Base-by-base conservation (phyloP, 2,329 filamentous ascomycete species). In the Neonectria ditissima region DNA sequence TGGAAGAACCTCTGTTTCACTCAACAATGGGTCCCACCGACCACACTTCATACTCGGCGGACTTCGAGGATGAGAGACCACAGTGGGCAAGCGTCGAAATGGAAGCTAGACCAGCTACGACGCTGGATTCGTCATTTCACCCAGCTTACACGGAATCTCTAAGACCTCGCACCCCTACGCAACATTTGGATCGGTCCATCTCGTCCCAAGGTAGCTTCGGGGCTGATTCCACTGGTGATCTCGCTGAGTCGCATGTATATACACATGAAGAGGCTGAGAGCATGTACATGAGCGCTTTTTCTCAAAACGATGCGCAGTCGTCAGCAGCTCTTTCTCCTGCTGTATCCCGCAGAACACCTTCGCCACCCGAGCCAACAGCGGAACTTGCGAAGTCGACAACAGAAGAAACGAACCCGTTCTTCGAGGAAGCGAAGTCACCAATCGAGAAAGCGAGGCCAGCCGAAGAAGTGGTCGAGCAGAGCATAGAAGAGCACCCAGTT, bases 211-310 rank as follows among this genome's bases (percentile, higher is more conserved):
- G 55, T 34, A 66, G 67, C 28, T 65, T 65, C 43, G 65, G 62
- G 14, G 56, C 43, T 14, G 58, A 62, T 5, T 69, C 70, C 24
- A 54, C 63, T 4, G 83, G 87, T 34, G 87, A 90, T 63, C 79
- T 92, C 20, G 78, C 85, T 3, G 81, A 87, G 65, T 95, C 92
- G 5, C 89, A 87, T 43, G 74, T 94, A 1, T 95, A 92, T 73
- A 93, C 87, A 37, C 91, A 93, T 62, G 91, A 93, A 65, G 92
- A 95, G 66, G 92, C 92, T 0, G 89, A 93, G 73, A 96, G 93
- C 76, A 92, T 97, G 89, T 97, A 96, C 71, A 90, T 94, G 89
- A 95, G 89, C 66, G 89, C 89, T 1, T 86, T 91, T 55, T 90
- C 88, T 2, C 79, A 85, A 26, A 75, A 78, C 2, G 75, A 79